Evolutionary conservation across 345 rosid species (phyloP).

Genomic region (Citrus trifoliata): DNA sequence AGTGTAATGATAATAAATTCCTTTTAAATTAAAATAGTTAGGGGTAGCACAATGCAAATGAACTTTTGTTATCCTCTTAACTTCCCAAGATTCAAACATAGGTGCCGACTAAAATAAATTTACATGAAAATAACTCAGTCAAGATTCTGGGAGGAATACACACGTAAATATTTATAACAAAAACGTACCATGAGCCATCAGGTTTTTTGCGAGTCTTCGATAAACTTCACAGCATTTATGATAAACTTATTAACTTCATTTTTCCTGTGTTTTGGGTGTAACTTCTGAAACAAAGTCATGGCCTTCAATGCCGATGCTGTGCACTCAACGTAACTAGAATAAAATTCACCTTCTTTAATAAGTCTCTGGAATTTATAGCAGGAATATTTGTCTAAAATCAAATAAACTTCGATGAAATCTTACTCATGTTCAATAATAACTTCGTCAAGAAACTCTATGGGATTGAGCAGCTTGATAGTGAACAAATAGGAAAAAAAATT

Average conservation of each 20-base stretch:
- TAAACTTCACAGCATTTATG: neutral
- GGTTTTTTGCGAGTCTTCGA: neutral
- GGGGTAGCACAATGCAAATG: too few relatives aligned
- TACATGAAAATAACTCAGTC: too few relatives aligned
- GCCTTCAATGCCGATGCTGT: neutral
- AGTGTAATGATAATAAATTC: too few relatives aligned
- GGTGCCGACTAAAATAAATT: too few relatives aligned
- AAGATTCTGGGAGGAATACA: too few relatives aligned
- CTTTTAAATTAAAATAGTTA: too few relatives aligned
- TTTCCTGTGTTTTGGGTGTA: neutral
- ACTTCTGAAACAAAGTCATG: neutral
- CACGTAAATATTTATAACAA: neutral
- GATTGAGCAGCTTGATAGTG: neutral
- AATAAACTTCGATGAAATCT: neutral
- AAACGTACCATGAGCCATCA: neutral
- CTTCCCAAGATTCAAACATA: too few relatives aligned
- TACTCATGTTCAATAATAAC: neutral
- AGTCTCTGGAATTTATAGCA: neutral
- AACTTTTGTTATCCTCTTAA: too few relatives aligned
- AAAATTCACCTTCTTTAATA: neutral
- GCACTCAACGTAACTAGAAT: neutral
- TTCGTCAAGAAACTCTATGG: neutral
- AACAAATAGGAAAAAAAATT: neutral
- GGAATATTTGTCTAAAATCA: conserved; percentile 17
- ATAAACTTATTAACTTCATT: neutral